These are phyloP conservation scores for Penicillium riverlandense DNA, from an alignment of 495 filamentous ascomycete genomes.

Conservation along the genomic window DNA sequence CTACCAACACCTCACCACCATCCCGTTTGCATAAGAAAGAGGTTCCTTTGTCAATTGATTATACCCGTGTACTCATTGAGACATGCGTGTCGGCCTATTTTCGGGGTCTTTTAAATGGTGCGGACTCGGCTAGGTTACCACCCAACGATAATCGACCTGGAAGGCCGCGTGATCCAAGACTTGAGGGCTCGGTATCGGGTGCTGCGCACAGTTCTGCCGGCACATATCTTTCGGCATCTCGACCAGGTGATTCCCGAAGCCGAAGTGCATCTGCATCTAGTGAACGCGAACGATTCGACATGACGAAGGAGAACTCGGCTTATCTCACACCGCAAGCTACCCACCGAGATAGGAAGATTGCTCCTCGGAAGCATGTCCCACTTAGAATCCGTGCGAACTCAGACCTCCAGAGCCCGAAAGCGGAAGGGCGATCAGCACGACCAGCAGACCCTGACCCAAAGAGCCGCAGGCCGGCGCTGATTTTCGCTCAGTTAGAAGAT, in stretches of 20 bases:
- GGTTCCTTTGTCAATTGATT: constrained; percentile 35
- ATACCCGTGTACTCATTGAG: constrained; percentile 45
- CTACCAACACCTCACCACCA: constrained; percentile 3
- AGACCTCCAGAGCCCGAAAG: constrained; percentile 18
- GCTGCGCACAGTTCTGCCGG: neutral
- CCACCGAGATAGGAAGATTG: constrained; percentile 13
- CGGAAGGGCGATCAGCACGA: constrained; percentile 11
- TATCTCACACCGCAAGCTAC: constrained; percentile 7
- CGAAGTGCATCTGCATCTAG: constrained; percentile 27
- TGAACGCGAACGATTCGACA: constrained; percentile 7
- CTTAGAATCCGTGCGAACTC: constrained; percentile 23
- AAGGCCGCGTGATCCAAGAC: constrained; percentile 1
- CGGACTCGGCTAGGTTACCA: constrained; percentile 2
- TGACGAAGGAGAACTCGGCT: constrained; percentile 8
- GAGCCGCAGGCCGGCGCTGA: constrained; percentile 17
- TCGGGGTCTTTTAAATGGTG: constrained; percentile 22
- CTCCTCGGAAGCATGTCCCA: neutral
- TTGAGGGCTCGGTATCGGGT: neutral
- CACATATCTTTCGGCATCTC: constrained; percentile 15
- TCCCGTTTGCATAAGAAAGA: constrained; percentile 4
- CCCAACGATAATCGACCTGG: constrained; percentile 9
- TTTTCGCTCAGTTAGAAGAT: constrained; percentile 70
- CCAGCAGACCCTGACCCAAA: constrained; percentile 9
- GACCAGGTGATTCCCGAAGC: constrained; percentile 13
- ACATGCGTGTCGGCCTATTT: constrained; percentile 47